Evolutionary conservation across 768 basidiomycete genomes (phyloP).

Genomic region (Tephrocybe rancida): DNA sequence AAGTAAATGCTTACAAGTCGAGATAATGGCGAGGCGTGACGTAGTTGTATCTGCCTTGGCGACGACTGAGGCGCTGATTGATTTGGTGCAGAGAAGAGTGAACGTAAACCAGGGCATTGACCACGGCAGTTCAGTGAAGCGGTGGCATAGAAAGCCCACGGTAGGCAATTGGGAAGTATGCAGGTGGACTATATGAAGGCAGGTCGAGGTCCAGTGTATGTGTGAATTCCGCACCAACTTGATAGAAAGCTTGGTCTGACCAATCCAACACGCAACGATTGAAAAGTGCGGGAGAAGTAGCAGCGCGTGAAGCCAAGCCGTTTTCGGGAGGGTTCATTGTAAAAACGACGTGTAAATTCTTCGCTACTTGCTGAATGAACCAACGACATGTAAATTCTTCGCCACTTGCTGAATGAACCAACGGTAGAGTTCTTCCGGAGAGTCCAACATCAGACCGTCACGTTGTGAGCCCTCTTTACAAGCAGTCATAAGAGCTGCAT

Average conservation of each 20-base stretch:
- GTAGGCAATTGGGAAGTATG: slow-evolving; percentile 88
- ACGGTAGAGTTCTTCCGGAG: slow-evolving; percentile 94
- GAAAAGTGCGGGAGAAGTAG: slow-evolving; percentile 97
- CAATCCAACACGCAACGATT: slow-evolving; percentile 99
- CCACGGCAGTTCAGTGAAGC: slow-evolving; percentile 84
- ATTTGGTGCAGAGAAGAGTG: slow-evolving; percentile 89
- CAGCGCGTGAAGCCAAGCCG: slow-evolving; percentile 92
- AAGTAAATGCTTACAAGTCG: slow-evolving; percentile 79
- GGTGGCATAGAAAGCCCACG: slow-evolving; percentile 86
- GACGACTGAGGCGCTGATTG: slow-evolving; percentile 85
- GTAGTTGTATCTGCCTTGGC: slow-evolving; percentile 96
- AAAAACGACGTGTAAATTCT: slow-evolving; percentile 97
- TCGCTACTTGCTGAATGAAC: too few species aligned
- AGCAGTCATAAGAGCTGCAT: slow-evolving; percentile 97
- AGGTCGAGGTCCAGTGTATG: slow-evolving; percentile 91
- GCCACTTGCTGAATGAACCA: slow-evolving; percentile 99
- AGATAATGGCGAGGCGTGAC: slow-evolving; percentile 98
- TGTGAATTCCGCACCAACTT: slow-evolving; percentile 97
- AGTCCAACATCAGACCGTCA: slow-evolving; percentile 97
- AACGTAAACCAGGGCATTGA: slow-evolving; percentile 92
- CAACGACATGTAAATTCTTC: slow-evolving; percentile 96
- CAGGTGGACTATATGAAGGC: slow-evolving; percentile 76
- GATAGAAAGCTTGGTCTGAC: slow-evolving; percentile 98
- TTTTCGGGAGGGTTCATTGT: slow-evolving; percentile 99
- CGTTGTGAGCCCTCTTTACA: slow-evolving; percentile 99